phyloP scores from a whole-genome alignment of 495 filamentous ascomycete genomes.

The Corynascus novoguineensis region DNA sequence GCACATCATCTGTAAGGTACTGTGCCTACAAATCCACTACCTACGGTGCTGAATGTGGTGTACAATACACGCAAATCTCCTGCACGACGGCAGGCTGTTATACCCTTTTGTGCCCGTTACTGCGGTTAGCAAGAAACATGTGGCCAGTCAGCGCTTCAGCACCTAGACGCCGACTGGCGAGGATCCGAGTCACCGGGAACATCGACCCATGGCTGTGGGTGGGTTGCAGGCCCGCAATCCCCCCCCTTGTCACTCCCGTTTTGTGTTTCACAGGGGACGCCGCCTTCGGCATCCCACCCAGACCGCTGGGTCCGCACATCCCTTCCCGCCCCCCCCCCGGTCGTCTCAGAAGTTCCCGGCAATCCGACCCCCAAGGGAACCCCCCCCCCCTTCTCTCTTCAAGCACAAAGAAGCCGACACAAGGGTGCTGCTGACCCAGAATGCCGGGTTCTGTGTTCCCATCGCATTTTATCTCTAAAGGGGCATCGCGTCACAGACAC shows the following conservation, averaged over 20 bases:
- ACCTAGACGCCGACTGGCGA: not conserved
- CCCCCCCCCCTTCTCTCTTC: no score
- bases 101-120: slow-evolving; percentile 1
- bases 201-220: not conserved
- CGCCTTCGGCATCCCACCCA: slow-evolving; percentile 14
- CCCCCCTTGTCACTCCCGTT: not conserved
- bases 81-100: no score
- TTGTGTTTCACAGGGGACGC: not conserved
- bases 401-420: slow-evolving; percentile 9
- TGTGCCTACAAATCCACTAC: no score
- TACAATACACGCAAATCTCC: no score
- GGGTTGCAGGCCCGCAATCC: not conserved
- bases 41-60: no score
- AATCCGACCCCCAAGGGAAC: not conserved
- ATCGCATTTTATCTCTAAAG: not conserved
- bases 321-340: not conserved
- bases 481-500: not conserved
- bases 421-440: slow-evolving; percentile 12
- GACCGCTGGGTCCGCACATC: not conserved
- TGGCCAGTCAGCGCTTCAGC: slow-evolving; percentile 5
- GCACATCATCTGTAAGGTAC: no score
- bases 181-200: slow-evolving; percentile 11
- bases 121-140: not conserved
- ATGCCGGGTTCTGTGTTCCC: slow-evolving; percentile 13
- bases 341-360: not conserved